Evolutionary conservation across 2,329 filamentous ascomycete species (phyloP), one percentile per base, ranked within the genome.

Genomic region (Teratosphaeria zuluensis): DNA sequence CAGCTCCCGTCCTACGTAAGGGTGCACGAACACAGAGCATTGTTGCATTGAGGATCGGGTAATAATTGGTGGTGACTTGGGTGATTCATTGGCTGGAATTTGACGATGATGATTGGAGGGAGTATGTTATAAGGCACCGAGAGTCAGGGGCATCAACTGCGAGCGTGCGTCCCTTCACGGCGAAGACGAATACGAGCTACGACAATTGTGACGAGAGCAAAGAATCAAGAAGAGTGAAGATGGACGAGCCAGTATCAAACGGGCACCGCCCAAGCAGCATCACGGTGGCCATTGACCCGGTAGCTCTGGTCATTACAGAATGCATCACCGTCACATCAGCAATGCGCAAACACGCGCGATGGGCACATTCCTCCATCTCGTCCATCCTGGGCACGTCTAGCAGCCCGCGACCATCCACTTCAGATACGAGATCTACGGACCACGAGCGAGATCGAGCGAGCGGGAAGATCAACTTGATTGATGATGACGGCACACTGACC

Each of bases 311-410:
- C 54, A 96, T 95, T 63, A 96, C 92, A 75, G 94, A 99, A 85
- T 99, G 94, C 75, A 97, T 97, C 72, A 92, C 92, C 53, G 92
- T 99, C 76, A 97, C 94, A 14, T 96, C 92, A 62, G 91, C 92
- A 61, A 96, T 99, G 83, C 92, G 95, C 70, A 99, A 99, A 77
- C 88, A 96, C 82, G 89, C 91, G 64, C 88, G 94, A 64, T 97
- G 92, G 81, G 90, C 91, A 54, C 92, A 97, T 73, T 96, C 92
- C 12, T 96, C 92, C 4, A 94, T 99, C 52, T 91, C 94, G 42
- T 92, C 92, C 56, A 99, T 99, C 61, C 81, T 99, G 33, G 94
- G 94, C 54, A 53, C 64, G 14, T 63, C 64, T 32, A 56, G 53
- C 31, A 61, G 57, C 9, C 52, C 63, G 61, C 48, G 52, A 56